Percentiles rank a stretch among this genome's conserved stretches.
Evolutionary conservation across 2,329 filamentous ascomycete genomes (phyloP).

Genomic region (Penicillium sp.): DNA sequence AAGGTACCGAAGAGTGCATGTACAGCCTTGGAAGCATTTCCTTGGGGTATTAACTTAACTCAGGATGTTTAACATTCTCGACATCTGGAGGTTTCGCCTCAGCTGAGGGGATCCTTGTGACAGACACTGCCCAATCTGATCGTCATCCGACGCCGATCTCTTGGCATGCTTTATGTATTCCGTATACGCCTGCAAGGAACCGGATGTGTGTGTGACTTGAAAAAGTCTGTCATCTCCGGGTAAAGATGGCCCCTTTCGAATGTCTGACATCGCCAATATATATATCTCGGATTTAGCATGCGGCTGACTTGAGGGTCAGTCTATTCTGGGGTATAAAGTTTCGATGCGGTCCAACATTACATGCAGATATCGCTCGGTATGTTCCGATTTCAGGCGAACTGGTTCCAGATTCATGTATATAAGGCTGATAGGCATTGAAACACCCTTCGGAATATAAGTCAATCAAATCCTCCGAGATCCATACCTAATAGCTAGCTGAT

Average conservation of each 20-base stretch:
- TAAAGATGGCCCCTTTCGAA: background rate
- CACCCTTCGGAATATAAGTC: too few species aligned
- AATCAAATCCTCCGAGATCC: too few species aligned
- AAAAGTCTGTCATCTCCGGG: background rate
- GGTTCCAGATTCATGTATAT: too few species aligned
- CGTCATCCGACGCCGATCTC: constrained; percentile 3
- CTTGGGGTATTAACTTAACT: background rate
- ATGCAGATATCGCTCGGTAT: too few species aligned
- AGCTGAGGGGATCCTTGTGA: background rate
- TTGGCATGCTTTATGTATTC: background rate
- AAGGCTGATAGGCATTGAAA: too few species aligned
- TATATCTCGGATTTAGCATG: background rate
- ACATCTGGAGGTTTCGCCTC: background rate
- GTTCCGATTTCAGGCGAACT: too few species aligned
- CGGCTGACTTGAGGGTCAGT: background rate
- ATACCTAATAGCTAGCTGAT: background rate
- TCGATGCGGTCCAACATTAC: background rate
- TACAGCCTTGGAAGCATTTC: background rate
- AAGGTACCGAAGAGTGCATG: background rate
- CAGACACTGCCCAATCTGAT: background rate
- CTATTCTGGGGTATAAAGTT: background rate
- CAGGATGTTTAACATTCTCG: background rate
- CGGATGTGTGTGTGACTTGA: background rate
- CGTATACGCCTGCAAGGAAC: background rate
- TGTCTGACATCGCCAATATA: background rate